A percentile compares a stretch with the other conserved stretches of the same genome.
These are phyloP conservation scores for Crotalaria pallida DNA, from an alignment of 306 rosid genomes.

Conservation along the genomic window DNA sequence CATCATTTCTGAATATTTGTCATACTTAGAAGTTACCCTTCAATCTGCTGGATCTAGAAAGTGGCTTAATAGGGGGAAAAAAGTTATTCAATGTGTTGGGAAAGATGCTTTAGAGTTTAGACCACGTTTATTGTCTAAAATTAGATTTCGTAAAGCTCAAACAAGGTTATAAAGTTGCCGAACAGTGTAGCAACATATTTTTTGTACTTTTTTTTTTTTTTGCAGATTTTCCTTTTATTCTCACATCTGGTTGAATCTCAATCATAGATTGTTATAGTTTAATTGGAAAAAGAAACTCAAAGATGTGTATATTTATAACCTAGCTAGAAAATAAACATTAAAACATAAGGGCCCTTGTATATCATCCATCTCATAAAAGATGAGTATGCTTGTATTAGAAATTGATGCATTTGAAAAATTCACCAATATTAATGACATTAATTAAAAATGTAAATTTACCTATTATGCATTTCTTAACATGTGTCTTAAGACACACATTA, in stretches of 20 bases:
- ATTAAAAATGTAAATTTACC: too few relatives aligned
- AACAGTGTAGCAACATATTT: neutral
- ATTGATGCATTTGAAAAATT: too few relatives aligned
- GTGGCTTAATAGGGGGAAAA: conserved; percentile 16
- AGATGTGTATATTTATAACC: neutral
- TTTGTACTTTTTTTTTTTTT: neutral
- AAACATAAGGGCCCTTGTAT: neutral
- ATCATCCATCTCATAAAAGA: conserved; percentile 11
- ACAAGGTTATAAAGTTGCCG: conserved; percentile 8
- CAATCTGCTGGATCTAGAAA: conserved; percentile 27
- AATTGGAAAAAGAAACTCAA: conserved; percentile 9
- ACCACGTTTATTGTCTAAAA: neutral
- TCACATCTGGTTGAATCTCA: conserved; percentile 5
- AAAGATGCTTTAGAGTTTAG: conserved; percentile 17
- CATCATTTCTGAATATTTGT: conserved; percentile 77
- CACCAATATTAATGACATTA: too few relatives aligned
- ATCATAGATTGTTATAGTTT: neutral
- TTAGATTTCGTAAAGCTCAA: conserved; percentile 16
- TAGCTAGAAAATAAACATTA: neutral
- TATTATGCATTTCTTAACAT: too few relatives aligned
- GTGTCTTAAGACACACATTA: too few relatives aligned
- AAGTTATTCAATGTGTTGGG: neutral
- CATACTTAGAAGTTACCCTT: conserved; percentile 90
- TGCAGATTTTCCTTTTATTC: neutral
- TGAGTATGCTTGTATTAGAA: too few relatives aligned